Base-by-base conservation (phyloP, 345 rosid genomes). In the Kernera saxatilis region DNA sequence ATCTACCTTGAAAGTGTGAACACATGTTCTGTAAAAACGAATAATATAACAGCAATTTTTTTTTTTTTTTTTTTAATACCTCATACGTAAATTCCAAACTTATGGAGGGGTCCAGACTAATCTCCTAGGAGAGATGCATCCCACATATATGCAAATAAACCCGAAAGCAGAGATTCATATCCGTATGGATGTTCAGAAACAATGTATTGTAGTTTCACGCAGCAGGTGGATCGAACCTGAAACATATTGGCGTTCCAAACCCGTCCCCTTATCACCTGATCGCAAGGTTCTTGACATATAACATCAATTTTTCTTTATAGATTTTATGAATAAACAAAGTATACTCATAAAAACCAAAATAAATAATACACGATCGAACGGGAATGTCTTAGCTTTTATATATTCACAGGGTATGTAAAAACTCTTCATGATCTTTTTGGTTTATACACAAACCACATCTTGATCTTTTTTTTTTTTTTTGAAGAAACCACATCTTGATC, bases 401-500 rank as follows among this genome's bases (percentile, higher is more conserved):
- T 29, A 71, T 53, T 29, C 35, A 61, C 67, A 12, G 22, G 12
- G 52, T 39, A 40, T 21, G 62, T 40, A 61, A 71, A 70, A 71
- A 70, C 50, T 57, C 57, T 58, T 46, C 19, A n/a, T 37, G 32
- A 71, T 50, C 18, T 39, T 29, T 29, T 29, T 32, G 26, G 19
- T 53, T 26, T 51, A 51, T 37, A 26, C 60, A 25, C 60, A 12
- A 36, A 26, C 18, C 11, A 66, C 71, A 67, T 72, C 64, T 54
- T 64, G 45, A 61, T n/a, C n/a, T n/a, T n/a, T n/a, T n/a, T n/a
- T n/a, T n/a, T n/a, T n/a, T n/a, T n/a, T n/a, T n/a, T n/a, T n/a
- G n/a, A n/a, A n/a, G n/a, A 12, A 36, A 26, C 18, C 11, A 66
- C 71, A 67, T 72, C 64, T 54, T 64, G 45, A 61, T n/a, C n/a